A percentile compares a stretch with the other conserved stretches of the same genome.
Evolutionary conservation across 371 early-diverging fungal species (phyloP).

Genomic region (Batkoa obscura): DNA sequence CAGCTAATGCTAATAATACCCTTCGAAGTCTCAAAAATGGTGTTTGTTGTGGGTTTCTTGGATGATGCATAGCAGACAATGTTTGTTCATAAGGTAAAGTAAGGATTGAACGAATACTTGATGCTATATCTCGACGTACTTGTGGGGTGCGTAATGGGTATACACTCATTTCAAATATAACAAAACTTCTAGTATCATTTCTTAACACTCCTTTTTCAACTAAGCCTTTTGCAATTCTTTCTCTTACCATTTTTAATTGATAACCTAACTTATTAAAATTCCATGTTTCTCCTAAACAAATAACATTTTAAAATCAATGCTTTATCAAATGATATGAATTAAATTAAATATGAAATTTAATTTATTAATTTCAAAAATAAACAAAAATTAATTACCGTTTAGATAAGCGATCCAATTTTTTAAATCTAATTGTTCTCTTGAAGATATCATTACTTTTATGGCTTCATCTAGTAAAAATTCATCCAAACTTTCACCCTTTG

Average conservation of each 20-base stretch:
- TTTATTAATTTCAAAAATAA: not conserved
- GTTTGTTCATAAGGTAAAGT: slow-evolving; percentile 22
- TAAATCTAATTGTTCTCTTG: slow-evolving; percentile 52
- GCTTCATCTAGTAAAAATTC: slow-evolving; percentile 94
- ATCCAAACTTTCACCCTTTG: slow-evolving; percentile 53
- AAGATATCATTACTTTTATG: slow-evolving; percentile 57
- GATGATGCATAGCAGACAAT: slow-evolving; percentile 17
- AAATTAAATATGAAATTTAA: not conserved
- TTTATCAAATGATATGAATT: not conserved
- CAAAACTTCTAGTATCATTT: slow-evolving; percentile 84
- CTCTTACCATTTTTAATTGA: slow-evolving; percentile 93
- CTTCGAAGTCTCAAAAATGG: slow-evolving; percentile 38
- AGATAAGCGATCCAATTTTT: slow-evolving; percentile 87
- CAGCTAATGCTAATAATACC: slow-evolving; percentile 83
- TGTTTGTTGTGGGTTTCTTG: slow-evolving; percentile 14
- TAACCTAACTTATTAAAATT: slow-evolving; percentile 88
- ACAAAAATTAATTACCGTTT: slow-evolving; percentile 46
- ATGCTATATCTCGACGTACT: slow-evolving; percentile 68
- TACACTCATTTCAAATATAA: slow-evolving; percentile 92
- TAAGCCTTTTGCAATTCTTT: slow-evolving; percentile 85
- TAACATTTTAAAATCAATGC: not conserved
- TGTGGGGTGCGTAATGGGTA: slow-evolving; percentile 72
- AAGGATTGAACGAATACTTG: slow-evolving; percentile 55
- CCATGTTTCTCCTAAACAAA: slow-evolving; percentile 81
- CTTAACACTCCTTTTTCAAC: slow-evolving; percentile 95